phyloP scores from a whole-genome alignment of 2,329 filamentous ascomycete species.

The Alternaria triticimaculans region DNA sequence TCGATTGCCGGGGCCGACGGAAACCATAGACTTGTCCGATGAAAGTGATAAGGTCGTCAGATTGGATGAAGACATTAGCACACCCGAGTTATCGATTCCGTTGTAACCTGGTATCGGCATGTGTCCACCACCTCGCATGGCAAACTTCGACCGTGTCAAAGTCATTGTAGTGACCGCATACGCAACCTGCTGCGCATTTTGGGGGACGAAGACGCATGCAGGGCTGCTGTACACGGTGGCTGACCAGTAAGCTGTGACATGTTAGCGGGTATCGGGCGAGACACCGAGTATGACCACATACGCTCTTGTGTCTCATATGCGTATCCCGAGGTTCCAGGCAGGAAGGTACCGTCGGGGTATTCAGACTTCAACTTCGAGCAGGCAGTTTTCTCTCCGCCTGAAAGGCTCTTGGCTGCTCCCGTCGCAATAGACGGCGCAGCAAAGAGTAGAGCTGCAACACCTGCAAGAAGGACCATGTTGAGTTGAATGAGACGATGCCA shows the following conservation, averaged over 20 bases:
- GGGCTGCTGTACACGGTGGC: slow-evolving; percentile 16
- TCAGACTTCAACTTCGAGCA: neutral
- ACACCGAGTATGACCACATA: neutral
- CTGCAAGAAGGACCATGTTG: neutral
- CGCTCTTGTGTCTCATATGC: neutral
- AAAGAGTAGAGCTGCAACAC: neutral
- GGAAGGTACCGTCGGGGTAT: neutral
- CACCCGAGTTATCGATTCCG: slow-evolving; percentile 22
- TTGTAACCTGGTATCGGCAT: slow-evolving; percentile 30
- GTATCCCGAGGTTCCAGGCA: neutral
- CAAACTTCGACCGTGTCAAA: slow-evolving; percentile 20
- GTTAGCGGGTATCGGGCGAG: too few species aligned
- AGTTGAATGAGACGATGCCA: neutral
- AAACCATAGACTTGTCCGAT: slow-evolving; percentile 28
- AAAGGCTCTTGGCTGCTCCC: neutral
- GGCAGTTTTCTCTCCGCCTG: neutral
- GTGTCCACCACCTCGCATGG: slow-evolving; percentile 31
- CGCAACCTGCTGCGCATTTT: slow-evolving; percentile 24
- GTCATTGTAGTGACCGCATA: slow-evolving; percentile 21
- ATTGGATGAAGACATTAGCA: slow-evolving; percentile 25
- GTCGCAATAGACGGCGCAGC: neutral
- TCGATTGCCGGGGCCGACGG: slow-evolving; percentile 36
- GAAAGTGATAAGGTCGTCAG: slow-evolving; percentile 30
- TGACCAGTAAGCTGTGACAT: slow-evolving; percentile 13
- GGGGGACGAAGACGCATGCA: slow-evolving; percentile 29